Conservation (phyloP, 2,329 filamentous ascomycete genomes). For the Meredithiella fracta region DNA sequence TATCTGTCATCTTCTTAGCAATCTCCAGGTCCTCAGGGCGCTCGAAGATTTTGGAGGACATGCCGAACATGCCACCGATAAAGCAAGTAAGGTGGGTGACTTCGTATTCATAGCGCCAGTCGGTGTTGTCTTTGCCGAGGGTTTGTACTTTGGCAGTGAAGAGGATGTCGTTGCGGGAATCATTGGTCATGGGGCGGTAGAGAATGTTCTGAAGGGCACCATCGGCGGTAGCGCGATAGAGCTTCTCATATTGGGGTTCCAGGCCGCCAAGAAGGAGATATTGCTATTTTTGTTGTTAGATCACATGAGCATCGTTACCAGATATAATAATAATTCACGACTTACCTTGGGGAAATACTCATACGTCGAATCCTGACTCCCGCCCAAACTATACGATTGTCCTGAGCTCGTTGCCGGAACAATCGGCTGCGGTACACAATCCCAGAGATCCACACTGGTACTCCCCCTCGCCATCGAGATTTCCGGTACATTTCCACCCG, state of each 20-base stretch:
- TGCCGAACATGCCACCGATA: slow-evolving; percentile 52
- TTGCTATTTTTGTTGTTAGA: slow-evolving; percentile 33
- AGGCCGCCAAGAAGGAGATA: slow-evolving; percentile 62
- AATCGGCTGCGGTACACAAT: slow-evolving; percentile 46
- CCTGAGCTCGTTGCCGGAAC: slow-evolving; percentile 27
- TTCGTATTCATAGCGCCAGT: slow-evolving; percentile 38
- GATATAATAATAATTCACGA: not conserved
- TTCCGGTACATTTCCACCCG: not conserved
- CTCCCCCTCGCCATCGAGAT: not conserved
- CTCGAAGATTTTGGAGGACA: slow-evolving; percentile 47
- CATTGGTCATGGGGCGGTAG: slow-evolving; percentile 57
- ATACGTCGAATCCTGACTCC: slow-evolving; percentile 52
- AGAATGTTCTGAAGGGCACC: slow-evolving; percentile 58
- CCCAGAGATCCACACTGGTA: slow-evolving; percentile 14
- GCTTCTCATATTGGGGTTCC: slow-evolving; percentile 51
- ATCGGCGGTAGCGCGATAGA: slow-evolving; percentile 54
- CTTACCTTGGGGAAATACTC: slow-evolving; percentile 50
- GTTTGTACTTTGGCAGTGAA: slow-evolving; percentile 49
- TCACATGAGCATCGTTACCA: slow-evolving; percentile 15
- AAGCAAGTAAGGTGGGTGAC: slow-evolving; percentile 51
- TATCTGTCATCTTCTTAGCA: slow-evolving; percentile 46
- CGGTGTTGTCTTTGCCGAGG: slow-evolving; percentile 25
- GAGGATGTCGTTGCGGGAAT: slow-evolving; percentile 47
- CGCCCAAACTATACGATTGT: slow-evolving; percentile 43
- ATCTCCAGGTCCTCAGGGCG: slow-evolving; percentile 44